Percentiles rank a stretch among this genome's conserved stretches.
These are phyloP conservation scores for Gryganskiella cystojenkinii DNA, from an alignment of 192 early-diverging fungal species.

Conservation along the genomic window DNA sequence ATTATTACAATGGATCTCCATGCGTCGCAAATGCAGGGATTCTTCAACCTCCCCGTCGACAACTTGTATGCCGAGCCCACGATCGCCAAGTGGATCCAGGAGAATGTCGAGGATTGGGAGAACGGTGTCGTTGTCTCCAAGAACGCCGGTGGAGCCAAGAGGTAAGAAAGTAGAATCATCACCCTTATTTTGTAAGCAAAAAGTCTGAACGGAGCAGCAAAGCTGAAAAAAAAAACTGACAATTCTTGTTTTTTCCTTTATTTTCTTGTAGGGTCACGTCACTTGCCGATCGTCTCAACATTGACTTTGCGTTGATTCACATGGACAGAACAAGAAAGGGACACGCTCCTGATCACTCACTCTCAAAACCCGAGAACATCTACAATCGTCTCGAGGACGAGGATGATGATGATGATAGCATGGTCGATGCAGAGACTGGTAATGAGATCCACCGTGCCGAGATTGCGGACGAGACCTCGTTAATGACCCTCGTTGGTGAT, in stretches of 20 bases:
- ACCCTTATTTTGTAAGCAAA: neutral
- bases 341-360: slow-evolving; percentile 28
- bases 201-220: neutral
- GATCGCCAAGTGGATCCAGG: slow-evolving; percentile 87
- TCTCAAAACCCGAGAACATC: slow-evolving; percentile 41
- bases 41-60: slow-evolving; percentile 95
- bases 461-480: slow-evolving; percentile 56
- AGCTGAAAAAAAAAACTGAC: neutral
- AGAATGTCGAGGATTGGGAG: slow-evolving; percentile 73
- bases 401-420: slow-evolving; percentile 62
- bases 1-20: slow-evolving; percentile 99
- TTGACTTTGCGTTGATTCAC: slow-evolving; percentile 98
- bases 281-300: slow-evolving; percentile 91
- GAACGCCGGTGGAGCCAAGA: slow-evolving; percentile 96
- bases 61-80: slow-evolving; percentile 94
- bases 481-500: slow-evolving; percentile 93
- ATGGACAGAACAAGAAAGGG: slow-evolving; percentile 74
- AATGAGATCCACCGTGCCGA: slow-evolving; percentile 49
- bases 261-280: slow-evolving; percentile 81
- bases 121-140: slow-evolving; percentile 91
- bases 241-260: neutral
- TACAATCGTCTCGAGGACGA: slow-evolving; percentile 48
- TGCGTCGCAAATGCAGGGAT: slow-evolving; percentile 94
- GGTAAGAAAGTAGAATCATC: slow-evolving; percentile 56
- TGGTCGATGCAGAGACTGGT: slow-evolving; percentile 56